Percentiles rank a stretch among this genome's conserved stretches.
Conservation (phyloP, 306 rosid species). For the Quercus robur region DNA sequence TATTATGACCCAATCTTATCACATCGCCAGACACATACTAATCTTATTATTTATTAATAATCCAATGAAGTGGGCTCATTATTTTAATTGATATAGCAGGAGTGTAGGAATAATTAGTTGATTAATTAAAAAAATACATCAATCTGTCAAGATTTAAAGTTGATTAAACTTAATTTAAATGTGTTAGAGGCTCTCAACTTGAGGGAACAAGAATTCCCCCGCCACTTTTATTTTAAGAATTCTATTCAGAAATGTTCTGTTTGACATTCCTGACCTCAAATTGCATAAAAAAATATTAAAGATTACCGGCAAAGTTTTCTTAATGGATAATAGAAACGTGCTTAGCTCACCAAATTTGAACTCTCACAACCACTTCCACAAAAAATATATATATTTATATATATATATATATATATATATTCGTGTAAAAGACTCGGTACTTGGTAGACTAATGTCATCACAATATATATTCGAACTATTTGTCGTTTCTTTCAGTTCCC, state of each 20-base stretch:
- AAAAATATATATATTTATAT: not conserved
- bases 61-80: not conserved
- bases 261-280: constrained; percentile 12
- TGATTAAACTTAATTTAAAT: not conserved
- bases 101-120: not conserved
- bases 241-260: not conserved
- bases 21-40: too few relatives aligned
- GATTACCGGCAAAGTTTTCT: not conserved
- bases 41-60: not conserved
- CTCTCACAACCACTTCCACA: constrained; percentile 8
- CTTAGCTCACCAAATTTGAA: constrained; percentile 31
- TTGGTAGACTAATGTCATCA: not conserved
- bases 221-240: not conserved
- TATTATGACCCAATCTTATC: not conserved
- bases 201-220: not conserved
- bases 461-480: not conserved
- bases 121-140: too few relatives aligned
- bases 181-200: too few relatives aligned
- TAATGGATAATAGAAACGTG: constrained; percentile 23
- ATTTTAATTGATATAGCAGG: not conserved
- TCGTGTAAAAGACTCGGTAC: not conserved
- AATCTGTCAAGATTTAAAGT: not conserved
- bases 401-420: not conserved
- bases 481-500: not conserved
- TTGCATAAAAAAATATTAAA: not conserved